Base-by-base conservation (phyloP, 2,329 filamentous ascomycete genomes). In the Cytospora schulzeri region DNA sequence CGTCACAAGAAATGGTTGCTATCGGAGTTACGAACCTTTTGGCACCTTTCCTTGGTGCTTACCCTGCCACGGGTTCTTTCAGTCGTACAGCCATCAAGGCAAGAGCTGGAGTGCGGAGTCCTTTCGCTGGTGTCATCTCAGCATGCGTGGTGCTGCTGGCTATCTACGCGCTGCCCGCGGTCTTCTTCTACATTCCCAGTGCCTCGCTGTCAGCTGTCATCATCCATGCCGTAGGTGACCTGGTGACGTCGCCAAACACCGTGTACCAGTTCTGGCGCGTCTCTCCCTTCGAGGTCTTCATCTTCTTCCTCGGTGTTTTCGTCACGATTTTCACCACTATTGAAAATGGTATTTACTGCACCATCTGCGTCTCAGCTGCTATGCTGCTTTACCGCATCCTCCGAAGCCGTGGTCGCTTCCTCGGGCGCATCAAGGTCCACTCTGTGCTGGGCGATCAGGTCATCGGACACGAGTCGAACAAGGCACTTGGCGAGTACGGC, bases 41-140 rank as follows among this genome's bases (percentile, higher is more conserved):
- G 9, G 93, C 92, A 0, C 93, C 95, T 2, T 97, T 98, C 79
- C 83, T 98, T 3, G 95, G 94, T 58, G 95, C 85, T 2, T 99
- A 96, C 73, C 92, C 94, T 17, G 91, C 92, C 0, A 99, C 94
- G 2, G 95, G 95, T 1, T 98, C 95, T 3, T 98, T 98, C 82
- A 96, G 92, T 41, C 88, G 95, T 67, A 98, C 95, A 31, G 94
- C 95, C 60, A 97, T 98, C 79, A 96, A 97, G 77, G 95, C 94
- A 5, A 98, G 98, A 78, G 93, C 95, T 57, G 95, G 95, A 72
- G 94, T 97, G 4, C 88, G 92, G 28, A 97, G 93, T 0, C 94
- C 94, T 1, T 88, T 97, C 62, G 93, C 92, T 19, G 94, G 95
- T 78, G 85, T 96, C 51, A 91, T 98, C 68, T 97, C 93, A 9